A percentile compares a stretch with the other conserved stretches of the same genome.
These are phyloP conservation scores for Miscanthus lutarioriparius DNA, from an alignment of 176 grass and related monocot species.

Conservation along the genomic window DNA sequence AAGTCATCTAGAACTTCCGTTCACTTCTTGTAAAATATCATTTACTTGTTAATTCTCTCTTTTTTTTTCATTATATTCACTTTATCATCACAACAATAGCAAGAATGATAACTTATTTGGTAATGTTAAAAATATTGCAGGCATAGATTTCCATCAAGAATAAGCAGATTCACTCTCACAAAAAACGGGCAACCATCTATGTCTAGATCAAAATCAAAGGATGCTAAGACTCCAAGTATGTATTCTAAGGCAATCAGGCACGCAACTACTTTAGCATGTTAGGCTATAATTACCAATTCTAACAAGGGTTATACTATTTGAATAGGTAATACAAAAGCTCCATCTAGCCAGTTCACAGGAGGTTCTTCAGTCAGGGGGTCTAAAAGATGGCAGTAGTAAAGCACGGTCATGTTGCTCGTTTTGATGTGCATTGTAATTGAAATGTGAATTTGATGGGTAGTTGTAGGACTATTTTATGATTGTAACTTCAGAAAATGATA, in stretches of 20 bases:
- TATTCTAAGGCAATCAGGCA: slow-evolving; percentile 19
- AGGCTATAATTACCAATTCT: slow-evolving; percentile 10
- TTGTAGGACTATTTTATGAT: slow-evolving; percentile 4
- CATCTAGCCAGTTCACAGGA: slow-evolving; percentile 23
- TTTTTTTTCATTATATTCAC: slow-evolving; percentile 5
- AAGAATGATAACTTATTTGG: slow-evolving; percentile 19
- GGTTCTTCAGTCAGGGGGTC: slow-evolving; percentile 41
- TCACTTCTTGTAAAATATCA: background rate
- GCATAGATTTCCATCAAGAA: slow-evolving; percentile 44
- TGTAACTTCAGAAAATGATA: background rate
- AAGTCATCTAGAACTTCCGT: slow-evolving; percentile 13
- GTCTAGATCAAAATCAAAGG: slow-evolving; percentile 57
- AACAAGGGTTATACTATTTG: slow-evolving; percentile 7
- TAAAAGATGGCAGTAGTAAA: slow-evolving; percentile 57
- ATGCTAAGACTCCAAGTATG: slow-evolving; percentile 70
- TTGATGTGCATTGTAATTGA: background rate
- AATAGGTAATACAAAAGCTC: slow-evolving; percentile 43
- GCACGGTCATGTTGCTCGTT: background rate
- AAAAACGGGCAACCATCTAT: slow-evolving; percentile 51
- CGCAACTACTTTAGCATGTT: slow-evolving; percentile 41
- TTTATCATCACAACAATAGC: background rate
- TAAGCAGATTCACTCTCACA: slow-evolving; percentile 51
- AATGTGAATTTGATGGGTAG: slow-evolving; percentile 25
- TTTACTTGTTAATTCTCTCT: slow-evolving; percentile 7
- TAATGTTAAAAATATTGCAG: slow-evolving; percentile 46